phyloP scores from a whole-genome alignment of 371 early-diverging fungal species.

The Mortierella sp. region DNA sequence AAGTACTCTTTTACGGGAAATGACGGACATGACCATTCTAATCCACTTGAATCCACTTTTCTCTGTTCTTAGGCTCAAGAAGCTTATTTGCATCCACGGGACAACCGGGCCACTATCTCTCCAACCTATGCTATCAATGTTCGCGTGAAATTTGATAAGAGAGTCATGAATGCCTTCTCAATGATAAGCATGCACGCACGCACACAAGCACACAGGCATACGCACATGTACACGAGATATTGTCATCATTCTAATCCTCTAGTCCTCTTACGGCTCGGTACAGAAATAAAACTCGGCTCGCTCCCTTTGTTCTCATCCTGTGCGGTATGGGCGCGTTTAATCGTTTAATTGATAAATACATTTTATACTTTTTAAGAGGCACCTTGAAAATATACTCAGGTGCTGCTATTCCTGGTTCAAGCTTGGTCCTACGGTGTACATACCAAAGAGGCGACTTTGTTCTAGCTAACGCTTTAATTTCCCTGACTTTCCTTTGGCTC shows the following conservation, averaged over 20 bases:
- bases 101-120: not conserved
- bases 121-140: not conserved
- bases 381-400: not conserved
- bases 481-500: too few relatives aligned
- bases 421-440: conserved; percentile 15
- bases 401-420: conserved; percentile 33
- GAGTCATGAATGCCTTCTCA: not conserved
- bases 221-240: too few relatives aligned
- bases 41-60: not conserved
- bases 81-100: conserved; percentile 6
- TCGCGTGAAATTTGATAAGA: not conserved
- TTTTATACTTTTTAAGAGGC: not conserved
- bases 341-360: conserved; percentile 7
- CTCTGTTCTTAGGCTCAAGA: not conserved
- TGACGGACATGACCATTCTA: not conserved
- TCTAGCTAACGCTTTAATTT: conserved; percentile 10
- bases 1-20: not conserved
- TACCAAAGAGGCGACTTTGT: not conserved
- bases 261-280: not conserved
- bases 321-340: conserved; percentile 12
- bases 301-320: not conserved
- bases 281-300: not conserved
- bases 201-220: too few relatives aligned
- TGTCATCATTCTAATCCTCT: too few relatives aligned
- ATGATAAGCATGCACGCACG: not conserved